Percentiles rank a stretch among this genome's conserved stretches.
Evolutionary conservation across 495 filamentous ascomycete species (phyloP).

Genomic region (Neurospora tetraspora): DNA sequence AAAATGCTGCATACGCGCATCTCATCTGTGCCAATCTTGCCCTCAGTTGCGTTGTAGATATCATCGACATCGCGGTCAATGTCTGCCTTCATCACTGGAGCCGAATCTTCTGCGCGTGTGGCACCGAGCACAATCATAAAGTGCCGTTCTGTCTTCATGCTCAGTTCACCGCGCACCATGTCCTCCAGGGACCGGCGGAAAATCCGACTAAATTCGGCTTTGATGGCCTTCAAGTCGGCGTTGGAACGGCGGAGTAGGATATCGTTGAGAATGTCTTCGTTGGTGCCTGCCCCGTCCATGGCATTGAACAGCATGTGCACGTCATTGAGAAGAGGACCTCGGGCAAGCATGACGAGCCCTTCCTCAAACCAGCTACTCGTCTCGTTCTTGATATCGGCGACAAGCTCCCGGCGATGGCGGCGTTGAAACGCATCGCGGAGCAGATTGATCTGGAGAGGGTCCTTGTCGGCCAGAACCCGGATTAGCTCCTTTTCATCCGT

Average conservation of each 20-base stretch:
- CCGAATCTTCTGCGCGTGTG: constrained; percentile 61
- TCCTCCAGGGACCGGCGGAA: constrained; percentile 50
- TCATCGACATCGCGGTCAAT: constrained; percentile 63
- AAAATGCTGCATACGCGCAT: constrained; percentile 68
- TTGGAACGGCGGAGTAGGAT: constrained; percentile 74
- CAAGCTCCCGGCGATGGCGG: constrained; percentile 53
- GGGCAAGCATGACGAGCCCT: constrained; percentile 58
- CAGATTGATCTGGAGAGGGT: constrained; percentile 61
- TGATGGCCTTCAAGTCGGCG: constrained; percentile 76
- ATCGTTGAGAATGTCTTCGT: constrained; percentile 77
- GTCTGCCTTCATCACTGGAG: constrained; percentile 56
- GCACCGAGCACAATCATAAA: constrained; percentile 70
- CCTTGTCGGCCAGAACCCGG: constrained; percentile 50
- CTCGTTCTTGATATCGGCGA: constrained; percentile 67
- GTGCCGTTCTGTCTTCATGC: constrained; percentile 70
- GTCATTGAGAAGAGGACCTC: constrained; percentile 69
- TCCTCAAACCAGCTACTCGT: constrained; percentile 61
- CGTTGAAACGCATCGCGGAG: constrained; percentile 57
- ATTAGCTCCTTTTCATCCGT: constrained; percentile 74
- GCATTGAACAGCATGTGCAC: constrained; percentile 53
- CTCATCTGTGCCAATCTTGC: constrained; percentile 60
- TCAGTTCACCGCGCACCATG: constrained; percentile 68
- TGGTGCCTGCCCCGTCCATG: constrained; percentile 72
- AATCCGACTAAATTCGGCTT: constrained; percentile 56
- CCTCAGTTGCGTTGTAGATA: constrained; percentile 64